phyloP scores from a whole-genome alignment of 2,329 filamentous ascomycete genomes.

The Aspergillus tanneri region DNA sequence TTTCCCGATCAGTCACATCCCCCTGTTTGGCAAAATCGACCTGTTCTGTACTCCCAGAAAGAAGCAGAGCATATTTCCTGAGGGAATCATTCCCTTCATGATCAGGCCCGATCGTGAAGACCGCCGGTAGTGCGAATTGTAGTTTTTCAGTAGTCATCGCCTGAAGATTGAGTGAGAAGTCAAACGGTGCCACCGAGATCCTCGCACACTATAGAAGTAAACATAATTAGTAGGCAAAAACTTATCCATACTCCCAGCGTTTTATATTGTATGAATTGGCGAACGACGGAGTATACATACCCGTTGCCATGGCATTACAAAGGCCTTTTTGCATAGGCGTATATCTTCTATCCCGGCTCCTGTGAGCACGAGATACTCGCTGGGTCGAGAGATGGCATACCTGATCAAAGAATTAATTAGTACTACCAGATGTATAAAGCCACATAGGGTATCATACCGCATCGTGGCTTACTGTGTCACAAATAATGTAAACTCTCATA shows the following conservation, averaged over 20 bases:
- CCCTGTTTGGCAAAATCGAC: slow-evolving; percentile 32
- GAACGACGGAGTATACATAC: slow-evolving; percentile 22
- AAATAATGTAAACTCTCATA: neutral
- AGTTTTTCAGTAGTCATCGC: slow-evolving; percentile 90
- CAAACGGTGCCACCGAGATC: slow-evolving; percentile 55
- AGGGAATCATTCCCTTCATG: slow-evolving; percentile 68
- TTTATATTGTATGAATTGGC: no score
- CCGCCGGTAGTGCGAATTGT: slow-evolving; percentile 75
- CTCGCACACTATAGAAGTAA: slow-evolving; percentile 27
- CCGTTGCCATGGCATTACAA: slow-evolving; percentile 70
- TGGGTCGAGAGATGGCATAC: slow-evolving; percentile 69
- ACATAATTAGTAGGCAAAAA: neutral
- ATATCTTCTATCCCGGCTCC: slow-evolving; percentile 73
- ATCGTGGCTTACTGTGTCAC: slow-evolving; percentile 12
- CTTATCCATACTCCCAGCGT: no score
- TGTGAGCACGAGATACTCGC: slow-evolving; percentile 85
- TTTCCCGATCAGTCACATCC: slow-evolving; percentile 43
- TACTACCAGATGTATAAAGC: neutral
- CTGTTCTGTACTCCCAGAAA: slow-evolving; percentile 62
- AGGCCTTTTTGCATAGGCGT: slow-evolving; percentile 74
- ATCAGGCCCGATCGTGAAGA: slow-evolving; percentile 82
- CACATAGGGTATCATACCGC: slow-evolving; percentile 12
- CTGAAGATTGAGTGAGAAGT: slow-evolving; percentile 78
- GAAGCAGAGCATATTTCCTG: slow-evolving; percentile 77
- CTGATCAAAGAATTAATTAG: slow-evolving; percentile 39